These are phyloP conservation scores for Arthromyces matolae DNA, from an alignment of 768 basidiomycete genomes.

Conservation along the genomic window DNA sequence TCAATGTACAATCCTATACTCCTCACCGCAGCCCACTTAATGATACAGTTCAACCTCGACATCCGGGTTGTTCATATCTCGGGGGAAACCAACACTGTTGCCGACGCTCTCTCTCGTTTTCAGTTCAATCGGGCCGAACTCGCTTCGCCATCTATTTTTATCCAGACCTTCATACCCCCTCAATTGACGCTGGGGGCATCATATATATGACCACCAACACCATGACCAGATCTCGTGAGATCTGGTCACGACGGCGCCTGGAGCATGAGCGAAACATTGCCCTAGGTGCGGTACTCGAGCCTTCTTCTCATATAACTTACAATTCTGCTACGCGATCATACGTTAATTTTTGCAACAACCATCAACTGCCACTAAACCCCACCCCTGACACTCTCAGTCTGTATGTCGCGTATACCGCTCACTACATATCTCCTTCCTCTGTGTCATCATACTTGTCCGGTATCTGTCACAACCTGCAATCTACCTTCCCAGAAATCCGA, in stretches of 20 bases:
- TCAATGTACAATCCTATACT: neutral
- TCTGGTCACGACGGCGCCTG: too few relatives aligned
- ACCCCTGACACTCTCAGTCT: constrained; percentile 29
- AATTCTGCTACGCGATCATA: too few relatives aligned
- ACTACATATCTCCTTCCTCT: constrained; percentile 25
- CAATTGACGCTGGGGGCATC: too few relatives aligned
- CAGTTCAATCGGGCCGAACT: too few relatives aligned
- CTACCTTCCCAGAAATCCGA: constrained; percentile 26
- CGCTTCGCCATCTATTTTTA: neutral
- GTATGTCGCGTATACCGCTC: constrained; percentile 28
- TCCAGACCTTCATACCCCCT: too few relatives aligned
- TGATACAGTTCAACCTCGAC: constrained; percentile 27
- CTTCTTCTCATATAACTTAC: too few relatives aligned
- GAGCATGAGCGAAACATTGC: too few relatives aligned
- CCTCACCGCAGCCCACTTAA: constrained; percentile 17
- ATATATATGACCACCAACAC: too few relatives aligned
- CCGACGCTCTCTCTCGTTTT: constrained; percentile 16
- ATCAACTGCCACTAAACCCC: constrained; percentile 4
- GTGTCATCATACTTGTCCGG: constrained; percentile 30
- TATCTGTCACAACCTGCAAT: constrained; percentile 31
- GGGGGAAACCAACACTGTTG: constrained; percentile 15
- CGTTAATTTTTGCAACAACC: neutral
- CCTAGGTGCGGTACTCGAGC: too few relatives aligned
- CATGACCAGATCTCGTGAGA: too few relatives aligned
- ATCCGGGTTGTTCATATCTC: constrained; percentile 12